These are phyloP conservation scores for Tetracladium marchalianum DNA, from an alignment of 495 filamentous ascomycete genomes.

Conservation along the genomic window DNA sequence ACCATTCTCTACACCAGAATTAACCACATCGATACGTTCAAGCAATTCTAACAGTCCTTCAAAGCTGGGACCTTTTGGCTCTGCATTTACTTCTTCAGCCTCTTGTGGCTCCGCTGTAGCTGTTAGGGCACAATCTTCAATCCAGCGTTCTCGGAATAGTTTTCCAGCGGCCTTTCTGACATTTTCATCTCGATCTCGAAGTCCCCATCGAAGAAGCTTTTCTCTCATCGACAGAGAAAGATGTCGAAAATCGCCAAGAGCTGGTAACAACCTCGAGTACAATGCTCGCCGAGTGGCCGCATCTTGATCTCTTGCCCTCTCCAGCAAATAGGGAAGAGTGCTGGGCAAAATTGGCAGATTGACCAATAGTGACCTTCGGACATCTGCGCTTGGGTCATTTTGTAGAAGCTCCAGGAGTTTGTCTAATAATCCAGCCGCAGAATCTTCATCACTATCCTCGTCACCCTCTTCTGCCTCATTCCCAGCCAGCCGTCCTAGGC, in stretches of 20 bases:
- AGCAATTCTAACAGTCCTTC: constrained; percentile 79
- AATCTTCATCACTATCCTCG: constrained; percentile 52
- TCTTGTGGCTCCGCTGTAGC: constrained; percentile 31
- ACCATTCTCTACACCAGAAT: constrained; percentile 80
- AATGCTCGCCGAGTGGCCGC: constrained; percentile 70
- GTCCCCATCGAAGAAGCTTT: constrained; percentile 89
- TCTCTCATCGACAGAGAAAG: constrained; percentile 92
- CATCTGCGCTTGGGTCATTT: constrained; percentile 90
- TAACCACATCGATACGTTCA: constrained; percentile 87
- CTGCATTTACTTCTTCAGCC: constrained; percentile 29
- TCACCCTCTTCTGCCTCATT: constrained; percentile 68
- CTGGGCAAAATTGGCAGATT: constrained; percentile 73
- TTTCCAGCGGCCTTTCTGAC: constrained; percentile 85
- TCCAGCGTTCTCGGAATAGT: constrained; percentile 89
- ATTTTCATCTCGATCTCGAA: constrained; percentile 89
- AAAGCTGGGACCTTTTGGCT: constrained; percentile 51
- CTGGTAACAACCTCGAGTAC: constrained; percentile 80
- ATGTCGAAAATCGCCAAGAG: constrained; percentile 91
- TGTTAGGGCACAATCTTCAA: constrained; percentile 80
- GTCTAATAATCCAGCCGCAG: constrained; percentile 52
- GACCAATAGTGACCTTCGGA: constrained; percentile 75
- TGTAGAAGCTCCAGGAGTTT: constrained; percentile 87
- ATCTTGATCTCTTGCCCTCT: constrained; percentile 85
- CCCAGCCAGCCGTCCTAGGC: constrained; percentile 71
- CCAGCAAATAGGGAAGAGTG: constrained; percentile 85